A percentile compares a stretch with the other conserved stretches of the same genome.
Conservation (phyloP, 2,329 filamentous ascomycete genomes). For the Emydomyces testavorans region DNA sequence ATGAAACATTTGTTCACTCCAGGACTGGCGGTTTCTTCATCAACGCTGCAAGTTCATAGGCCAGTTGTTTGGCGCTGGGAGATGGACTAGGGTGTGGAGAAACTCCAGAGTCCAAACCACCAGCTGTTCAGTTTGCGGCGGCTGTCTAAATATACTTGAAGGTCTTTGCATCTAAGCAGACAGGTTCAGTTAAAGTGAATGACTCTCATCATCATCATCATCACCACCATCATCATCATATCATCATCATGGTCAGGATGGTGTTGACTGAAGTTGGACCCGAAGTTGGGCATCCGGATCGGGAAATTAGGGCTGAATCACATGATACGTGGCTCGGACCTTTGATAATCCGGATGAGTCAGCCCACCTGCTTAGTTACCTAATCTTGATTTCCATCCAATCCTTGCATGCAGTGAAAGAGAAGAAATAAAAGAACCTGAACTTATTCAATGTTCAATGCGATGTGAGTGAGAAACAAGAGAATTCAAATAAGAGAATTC, state of each 20-base stretch:
- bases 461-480: too few species aligned
- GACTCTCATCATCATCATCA: background rate
- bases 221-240: background rate
- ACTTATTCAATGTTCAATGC: too few species aligned
- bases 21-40: background rate
- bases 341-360: too few species aligned
- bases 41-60: slow-evolving; percentile 5
- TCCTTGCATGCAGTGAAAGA: too few species aligned
- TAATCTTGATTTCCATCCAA: too few species aligned
- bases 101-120: background rate
- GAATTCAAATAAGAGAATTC: too few species aligned
- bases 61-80: slow-evolving; percentile 6
- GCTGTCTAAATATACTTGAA: slow-evolving; percentile 4
- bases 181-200: too few species aligned
- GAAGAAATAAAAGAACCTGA: too few species aligned
- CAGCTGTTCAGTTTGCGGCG: background rate
- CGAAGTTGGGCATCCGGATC: background rate
- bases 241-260: too few species aligned
- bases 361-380: too few species aligned
- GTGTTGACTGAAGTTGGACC: background rate
- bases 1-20: slow-evolving; percentile 8
- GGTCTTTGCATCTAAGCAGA: too few species aligned
- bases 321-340: too few species aligned
- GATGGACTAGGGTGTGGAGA: slow-evolving; percentile 2
- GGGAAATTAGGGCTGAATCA: background rate